Base-by-base conservation (phyloP, 2,329 filamentous ascomycete species). In the Phialophora tarda region DNA sequence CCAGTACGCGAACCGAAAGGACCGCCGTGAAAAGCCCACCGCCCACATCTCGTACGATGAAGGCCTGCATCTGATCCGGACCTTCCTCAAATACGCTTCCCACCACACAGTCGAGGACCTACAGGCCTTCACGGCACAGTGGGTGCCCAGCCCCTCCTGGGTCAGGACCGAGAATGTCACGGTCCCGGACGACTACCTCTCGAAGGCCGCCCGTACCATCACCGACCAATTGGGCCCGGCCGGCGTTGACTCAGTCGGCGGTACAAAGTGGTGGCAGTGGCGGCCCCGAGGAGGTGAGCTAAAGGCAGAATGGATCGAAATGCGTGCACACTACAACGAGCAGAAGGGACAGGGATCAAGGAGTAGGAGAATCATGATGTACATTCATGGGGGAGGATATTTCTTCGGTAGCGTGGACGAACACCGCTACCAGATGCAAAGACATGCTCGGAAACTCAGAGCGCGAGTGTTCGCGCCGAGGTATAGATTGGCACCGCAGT, bases 361-460 rank as follows among this genome's bases (percentile, higher is more conserved):
- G 24, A 85, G 86, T 21, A 88, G 88, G 71, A 88, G 93, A 60
- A 88, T 96, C 65, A 97, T 98, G 86, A 82, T 99, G 26, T 98
- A 98, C 78, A 84, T 98, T 24, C 95, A 98, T 75, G 95, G 95
- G 14, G 94, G 94, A 6, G 94, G 91, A 23, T 98, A 97, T 79
- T 99, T 89, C 79, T 98, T 99, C 76, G 94, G 95, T 14, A 96
- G 92, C 73, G 89, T 97, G 44, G 93, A 97, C 75, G 93, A 96
- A 78, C 95, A 98, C 81, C 89, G 95, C n/a, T 98, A 98, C 79
- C 94, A 98, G 83, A 88, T 99, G 84, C 95, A 99, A 78, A 86
- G 94, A 57, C 93, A 98, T 83, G 95, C 95, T 30, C 86, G 95
- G 62, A 98, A 98, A 80, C 84, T 99, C 67, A 93, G 95, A 78